A percentile compares a stretch with the other conserved stretches of the same genome.
phyloP scores from a whole-genome alignment of 1,139 yeast genomes.

The Blastobotrys apis region DNA sequence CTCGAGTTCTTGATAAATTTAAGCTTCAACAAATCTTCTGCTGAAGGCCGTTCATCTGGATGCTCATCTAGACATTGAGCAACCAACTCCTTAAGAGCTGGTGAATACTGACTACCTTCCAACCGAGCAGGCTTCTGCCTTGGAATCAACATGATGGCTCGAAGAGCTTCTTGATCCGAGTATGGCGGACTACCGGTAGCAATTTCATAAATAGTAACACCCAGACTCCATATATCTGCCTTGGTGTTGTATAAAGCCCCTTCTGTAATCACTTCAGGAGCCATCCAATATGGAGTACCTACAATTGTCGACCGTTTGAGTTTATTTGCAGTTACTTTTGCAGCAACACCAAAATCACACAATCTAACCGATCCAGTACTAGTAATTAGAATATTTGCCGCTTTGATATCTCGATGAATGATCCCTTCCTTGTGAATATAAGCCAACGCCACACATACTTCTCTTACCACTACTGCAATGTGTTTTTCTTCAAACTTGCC shows the following conservation, averaged over 20 bases:
- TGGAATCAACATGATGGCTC: conserved; percentile 92
- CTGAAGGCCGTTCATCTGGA: conserved; percentile 81
- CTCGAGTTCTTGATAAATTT: conserved; percentile 64
- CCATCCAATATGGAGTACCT: conserved; percentile 99
- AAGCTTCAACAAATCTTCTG: conserved; percentile 76
- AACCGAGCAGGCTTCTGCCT: conserved; percentile 91
- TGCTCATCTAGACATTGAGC: conserved; percentile 92
- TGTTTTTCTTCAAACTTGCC: conserved; percentile 85
- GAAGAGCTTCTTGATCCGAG: conserved; percentile 88
- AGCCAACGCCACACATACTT: conserved; percentile 68
- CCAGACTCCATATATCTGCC: conserved; percentile 92
- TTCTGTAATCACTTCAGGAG: conserved; percentile 95
- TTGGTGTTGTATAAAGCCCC: conserved; percentile 81
- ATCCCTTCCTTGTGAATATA: conserved; percentile 87
- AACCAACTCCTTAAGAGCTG: conserved; percentile 75
- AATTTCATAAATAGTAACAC: conserved; percentile 88
- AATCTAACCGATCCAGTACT: conserved; percentile 86
- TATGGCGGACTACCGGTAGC: conserved; percentile 98
- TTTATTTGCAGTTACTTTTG: conserved; percentile 75
- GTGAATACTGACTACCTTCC: conserved; percentile 82
- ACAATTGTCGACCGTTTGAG: conserved; percentile 90
- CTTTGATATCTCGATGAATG: conserved; percentile 92
- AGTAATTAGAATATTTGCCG: conserved; percentile 87
- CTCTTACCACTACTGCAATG: conserved; percentile 77
- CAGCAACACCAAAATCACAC: conserved; percentile 98